These are phyloP conservation scores for Epichloe hybrida DNA, from an alignment of 2,329 filamentous ascomycete genomes.

Conservation along the genomic window DNA sequence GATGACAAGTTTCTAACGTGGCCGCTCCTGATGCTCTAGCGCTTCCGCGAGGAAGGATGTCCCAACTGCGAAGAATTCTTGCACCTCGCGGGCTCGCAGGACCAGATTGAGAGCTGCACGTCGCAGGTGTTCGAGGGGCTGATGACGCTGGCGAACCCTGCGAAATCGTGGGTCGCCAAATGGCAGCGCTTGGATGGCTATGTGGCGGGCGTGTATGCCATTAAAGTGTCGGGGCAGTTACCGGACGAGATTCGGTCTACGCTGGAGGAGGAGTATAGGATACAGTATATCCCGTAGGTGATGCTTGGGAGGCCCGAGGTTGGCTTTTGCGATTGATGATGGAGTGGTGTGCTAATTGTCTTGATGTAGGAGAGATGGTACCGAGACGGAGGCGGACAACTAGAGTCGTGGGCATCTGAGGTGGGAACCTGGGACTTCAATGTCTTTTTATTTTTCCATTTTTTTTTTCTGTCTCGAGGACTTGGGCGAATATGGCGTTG, in stretches of 20 bases:
- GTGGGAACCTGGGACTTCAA: neutral
- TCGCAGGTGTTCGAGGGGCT: slow-evolving; percentile 92
- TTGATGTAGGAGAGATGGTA: slow-evolving; percentile 41
- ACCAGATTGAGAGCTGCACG: slow-evolving; percentile 83
- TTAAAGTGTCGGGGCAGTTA: slow-evolving; percentile 78
- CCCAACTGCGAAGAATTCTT: slow-evolving; percentile 95
- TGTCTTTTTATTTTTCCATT: neutral
- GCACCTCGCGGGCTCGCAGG: slow-evolving; percentile 62
- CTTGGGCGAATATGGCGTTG: slow-evolving; percentile 2
- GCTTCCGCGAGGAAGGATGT: slow-evolving; percentile 78
- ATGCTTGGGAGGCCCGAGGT: slow-evolving; percentile 16
- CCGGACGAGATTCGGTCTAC: slow-evolving; percentile 50
- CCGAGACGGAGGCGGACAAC: slow-evolving; percentile 34
- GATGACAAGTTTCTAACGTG: neutral
- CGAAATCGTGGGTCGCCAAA: slow-evolving; percentile 83
- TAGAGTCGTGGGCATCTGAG: slow-evolving; percentile 5
- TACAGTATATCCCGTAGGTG: slow-evolving; percentile 54
- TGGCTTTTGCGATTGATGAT: neutral
- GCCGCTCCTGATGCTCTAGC: slow-evolving; percentile 30
- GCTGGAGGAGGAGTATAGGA: slow-evolving; percentile 49
- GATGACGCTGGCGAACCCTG: slow-evolving; percentile 73
- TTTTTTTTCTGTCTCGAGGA: neutral
- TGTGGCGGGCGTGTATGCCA: slow-evolving; percentile 83
- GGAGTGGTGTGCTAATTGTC: neutral
- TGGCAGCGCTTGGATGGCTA: slow-evolving; percentile 89